phyloP scores from a whole-genome alignment of 2,329 filamentous ascomycete species.

The Hawksworthiomyces lignivorus region DNA sequence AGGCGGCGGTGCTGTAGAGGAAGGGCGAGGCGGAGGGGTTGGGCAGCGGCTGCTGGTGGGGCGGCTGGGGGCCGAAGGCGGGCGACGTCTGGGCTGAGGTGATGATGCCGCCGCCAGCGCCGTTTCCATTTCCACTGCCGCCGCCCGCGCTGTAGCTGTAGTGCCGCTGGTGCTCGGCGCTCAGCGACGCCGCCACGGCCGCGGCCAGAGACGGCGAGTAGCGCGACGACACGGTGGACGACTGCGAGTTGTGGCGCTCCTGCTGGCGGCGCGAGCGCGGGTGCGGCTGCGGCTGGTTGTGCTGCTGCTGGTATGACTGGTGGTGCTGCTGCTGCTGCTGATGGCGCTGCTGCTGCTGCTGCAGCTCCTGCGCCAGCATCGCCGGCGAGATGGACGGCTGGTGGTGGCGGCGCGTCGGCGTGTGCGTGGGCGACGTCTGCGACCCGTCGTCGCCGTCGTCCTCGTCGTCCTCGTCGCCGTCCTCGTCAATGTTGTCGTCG shows the following conservation, averaged over 20 bases:
- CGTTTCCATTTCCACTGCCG: too few relatives aligned
- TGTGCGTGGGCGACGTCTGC: slow-evolving; percentile 18
- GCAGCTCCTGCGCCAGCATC: slow-evolving; percentile 35
- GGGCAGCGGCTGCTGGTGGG: slow-evolving; percentile 19
- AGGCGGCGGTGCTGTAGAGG: neutral
- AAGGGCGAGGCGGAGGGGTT: slow-evolving; percentile 1
- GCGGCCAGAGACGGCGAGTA: slow-evolving; percentile 19
- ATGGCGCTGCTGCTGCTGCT: slow-evolving; percentile 1
- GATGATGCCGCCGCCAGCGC: slow-evolving; percentile 14
- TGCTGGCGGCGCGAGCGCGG: too few relatives aligned
- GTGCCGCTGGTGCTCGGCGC: slow-evolving; percentile 42
- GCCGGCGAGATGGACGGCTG: slow-evolving; percentile 47
- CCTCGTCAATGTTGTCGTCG: slow-evolving; percentile 2
- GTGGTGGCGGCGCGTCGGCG: slow-evolving; percentile 34
- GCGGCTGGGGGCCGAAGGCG: slow-evolving; percentile 45
- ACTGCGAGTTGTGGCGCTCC: slow-evolving; percentile 44
- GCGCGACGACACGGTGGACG: slow-evolving; percentile 37
- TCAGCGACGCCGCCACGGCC: slow-evolving; percentile 30
- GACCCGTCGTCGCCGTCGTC: neutral
- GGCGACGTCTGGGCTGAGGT: slow-evolving; percentile 46
- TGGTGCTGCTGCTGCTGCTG: neutral
- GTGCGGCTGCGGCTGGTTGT: neutral
- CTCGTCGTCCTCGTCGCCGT: slow-evolving; percentile 1
- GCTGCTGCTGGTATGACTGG: neutral
- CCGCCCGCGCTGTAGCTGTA: slow-evolving; percentile 34